Percentiles rank a stretch among this genome's conserved stretches.
phyloP scores from a whole-genome alignment of 208 protist species.

The Acanthamoeba castellanii region DNA sequence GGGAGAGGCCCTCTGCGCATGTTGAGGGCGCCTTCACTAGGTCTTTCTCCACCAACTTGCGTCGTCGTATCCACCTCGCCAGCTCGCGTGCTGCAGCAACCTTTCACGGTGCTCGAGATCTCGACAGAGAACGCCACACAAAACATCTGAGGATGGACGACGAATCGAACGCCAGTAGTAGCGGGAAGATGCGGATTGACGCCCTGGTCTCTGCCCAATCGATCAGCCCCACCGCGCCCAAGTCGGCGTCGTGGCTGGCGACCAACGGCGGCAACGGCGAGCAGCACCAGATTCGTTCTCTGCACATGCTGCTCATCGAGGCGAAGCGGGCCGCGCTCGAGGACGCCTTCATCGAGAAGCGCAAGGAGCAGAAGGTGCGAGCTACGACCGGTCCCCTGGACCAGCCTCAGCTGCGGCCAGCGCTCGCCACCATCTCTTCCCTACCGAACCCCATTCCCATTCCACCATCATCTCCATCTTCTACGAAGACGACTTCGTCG shows the following conservation, averaged over 20 bases:
- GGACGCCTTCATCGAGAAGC: background rate
- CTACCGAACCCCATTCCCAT: background rate
- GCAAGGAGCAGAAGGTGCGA: background rate
- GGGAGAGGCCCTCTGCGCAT: background rate
- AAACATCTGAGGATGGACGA: background rate
- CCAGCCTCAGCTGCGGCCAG: background rate
- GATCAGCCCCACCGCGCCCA: constrained; percentile 29
- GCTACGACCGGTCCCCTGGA: background rate
- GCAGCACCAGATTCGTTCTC: background rate
- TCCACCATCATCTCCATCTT: background rate
- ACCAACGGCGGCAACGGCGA: background rate
- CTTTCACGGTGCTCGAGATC: too few species aligned
- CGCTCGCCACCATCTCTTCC: background rate
- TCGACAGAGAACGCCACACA: background rate
- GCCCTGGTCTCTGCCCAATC: background rate
- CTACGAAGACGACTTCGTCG: background rate
- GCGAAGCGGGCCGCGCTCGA: constrained; percentile 5
- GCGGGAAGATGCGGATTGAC: constrained; percentile 20
- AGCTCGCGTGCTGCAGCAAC: background rate
- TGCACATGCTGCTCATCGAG: background rate
- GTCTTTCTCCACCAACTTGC: background rate
- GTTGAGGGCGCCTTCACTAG: background rate
- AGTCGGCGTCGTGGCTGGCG: background rate
- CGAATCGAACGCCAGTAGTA: background rate
- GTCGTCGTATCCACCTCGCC: too few species aligned